Evolutionary conservation across 768 basidiomycete species (phyloP), one percentile per base, ranked within the genome.

Genomic region (Hysterangium stoloniferum): DNA sequence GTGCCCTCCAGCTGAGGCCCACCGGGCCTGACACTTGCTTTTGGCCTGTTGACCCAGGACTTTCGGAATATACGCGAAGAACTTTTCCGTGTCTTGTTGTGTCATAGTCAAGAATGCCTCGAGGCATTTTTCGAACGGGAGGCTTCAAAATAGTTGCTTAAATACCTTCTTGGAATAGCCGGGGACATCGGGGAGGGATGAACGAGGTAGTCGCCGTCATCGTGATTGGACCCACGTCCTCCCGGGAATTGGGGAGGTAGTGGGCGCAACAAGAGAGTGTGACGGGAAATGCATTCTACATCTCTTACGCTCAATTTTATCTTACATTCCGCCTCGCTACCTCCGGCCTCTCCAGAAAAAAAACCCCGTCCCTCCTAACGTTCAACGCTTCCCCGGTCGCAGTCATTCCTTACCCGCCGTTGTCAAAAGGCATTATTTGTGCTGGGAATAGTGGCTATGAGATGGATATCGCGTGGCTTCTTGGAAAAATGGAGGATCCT

Each of bases 41-140:
- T 78, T 76, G 32, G 73, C 71, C 57, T 87, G 75, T 57, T 85
- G 71, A 52, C 89, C 72, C 11, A 99, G 66, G 17, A 78, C 72
- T 4, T 80, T 82, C 47, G 98, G 59, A 1, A 98, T 68, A 66
- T 95, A 80, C 31, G 79, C 75, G 48, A 99, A 75, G 69, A 97
- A 98, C 66, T 98, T 95, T 61, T 95, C 92, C 4, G 93, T 82
- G 60, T 99, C 96, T 62, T 98, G 96, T 65, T 99, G 95, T 45
- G 79, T 76, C 94, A 97, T 98, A 40, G 94, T 98, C 29, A 86
- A 73, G 59, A 98, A 98, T 67, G 97, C 96, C 28, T 78, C 78
- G 59, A 98, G 96, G 1, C 90, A 92, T 57, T 86, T 88, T n/a
- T 2, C 95, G 94, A 31, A 98, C 79, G 8, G 98, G 76, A 4